Evolutionary conservation across 148 eudicot genomes (phyloP), one percentile per base, ranked within the genome.

Genomic region (Chenopodium album): DNA sequence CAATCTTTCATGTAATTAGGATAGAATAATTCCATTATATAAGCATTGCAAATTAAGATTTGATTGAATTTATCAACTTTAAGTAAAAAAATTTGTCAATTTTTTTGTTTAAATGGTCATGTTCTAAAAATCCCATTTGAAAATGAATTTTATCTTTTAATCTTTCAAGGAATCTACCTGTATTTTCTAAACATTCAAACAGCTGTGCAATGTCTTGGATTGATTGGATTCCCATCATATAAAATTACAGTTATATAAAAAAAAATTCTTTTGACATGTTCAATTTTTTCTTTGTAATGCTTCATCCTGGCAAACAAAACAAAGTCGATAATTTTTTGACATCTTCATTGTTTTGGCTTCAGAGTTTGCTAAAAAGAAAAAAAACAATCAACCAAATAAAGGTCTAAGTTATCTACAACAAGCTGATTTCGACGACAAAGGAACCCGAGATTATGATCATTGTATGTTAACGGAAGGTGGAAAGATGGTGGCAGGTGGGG

Each of bases 401-500:
- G 41, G 46, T 54, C 16, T 29, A 52, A 54, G 29, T 59, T 29
- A 10, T 64, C 44, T 64, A 23, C 14, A 71, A 78, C 20, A 41
- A 73, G 37, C 32, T 72, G 73, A 16, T 48, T 46, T 31, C 60
- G 29, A 73, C 26, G 32, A 11, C 74, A 16, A 60, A 31, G 60
- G 28, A 20, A 48, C 46, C 41, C 54, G 14, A 37, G 54, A 56
- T 41, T 31, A 65, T 20, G 66, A 41, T 71, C 19, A 71, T 48
- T 19, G 16, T 20, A 44, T 59, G 82, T 31, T 66, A 66, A 66
- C 20, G 4, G 20, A 22, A 46, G 67, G 63, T 17, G 34, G 75
- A 69, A 73, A 74, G 44, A 93, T 93, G 97, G 88, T 85, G 50
- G 48, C 85, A 78, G 78, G 84, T 32, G 93, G 91, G 83, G 92